phyloP scores from a whole-genome alignment of 768 basidiomycete species.

The Tulasnella sp. region DNA sequence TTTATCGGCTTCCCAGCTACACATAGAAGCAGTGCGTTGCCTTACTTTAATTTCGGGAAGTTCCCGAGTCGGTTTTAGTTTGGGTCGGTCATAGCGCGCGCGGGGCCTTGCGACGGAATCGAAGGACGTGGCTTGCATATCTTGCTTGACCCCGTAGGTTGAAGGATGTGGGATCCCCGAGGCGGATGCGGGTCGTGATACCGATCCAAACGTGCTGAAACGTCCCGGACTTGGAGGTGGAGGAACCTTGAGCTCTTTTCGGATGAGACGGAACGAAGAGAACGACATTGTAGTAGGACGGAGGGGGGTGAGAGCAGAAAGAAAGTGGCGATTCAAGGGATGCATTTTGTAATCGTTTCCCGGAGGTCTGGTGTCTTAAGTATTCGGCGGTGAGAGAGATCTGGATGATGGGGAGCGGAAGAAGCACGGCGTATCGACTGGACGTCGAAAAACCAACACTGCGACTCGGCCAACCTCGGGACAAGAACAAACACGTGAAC shows the following conservation, averaged over 20 bases:
- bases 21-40: not conserved
- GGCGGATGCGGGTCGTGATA: not conserved
- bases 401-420: conserved; percentile 5
- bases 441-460: not conserved
- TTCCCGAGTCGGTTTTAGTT: conserved; percentile 18
- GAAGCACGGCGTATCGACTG: conserved; percentile 8
- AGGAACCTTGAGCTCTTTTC: conserved; percentile 18
- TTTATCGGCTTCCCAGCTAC: not conserved
- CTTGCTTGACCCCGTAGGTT: conserved; percentile 19
- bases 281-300: conserved; percentile 8
- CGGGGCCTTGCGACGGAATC: not conserved
- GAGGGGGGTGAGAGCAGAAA: conserved; percentile 15
- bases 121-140: conserved; percentile 9
- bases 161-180: conserved; percentile 22
- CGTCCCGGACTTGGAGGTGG: conserved; percentile 23
- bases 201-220: conserved; percentile 22
- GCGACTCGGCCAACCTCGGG: not conserved
- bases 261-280: conserved; percentile 15
- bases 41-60: conserved; percentile 25
- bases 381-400: not conserved
- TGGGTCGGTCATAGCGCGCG: conserved; percentile 17
- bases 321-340: conserved; percentile 8
- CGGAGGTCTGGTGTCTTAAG: not conserved
- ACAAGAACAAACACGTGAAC: not conserved
- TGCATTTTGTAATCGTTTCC: not conserved